Evolutionary conservation across 345 rosid genomes (phyloP).

Genomic region (Eucalyptus tenuipes): DNA sequence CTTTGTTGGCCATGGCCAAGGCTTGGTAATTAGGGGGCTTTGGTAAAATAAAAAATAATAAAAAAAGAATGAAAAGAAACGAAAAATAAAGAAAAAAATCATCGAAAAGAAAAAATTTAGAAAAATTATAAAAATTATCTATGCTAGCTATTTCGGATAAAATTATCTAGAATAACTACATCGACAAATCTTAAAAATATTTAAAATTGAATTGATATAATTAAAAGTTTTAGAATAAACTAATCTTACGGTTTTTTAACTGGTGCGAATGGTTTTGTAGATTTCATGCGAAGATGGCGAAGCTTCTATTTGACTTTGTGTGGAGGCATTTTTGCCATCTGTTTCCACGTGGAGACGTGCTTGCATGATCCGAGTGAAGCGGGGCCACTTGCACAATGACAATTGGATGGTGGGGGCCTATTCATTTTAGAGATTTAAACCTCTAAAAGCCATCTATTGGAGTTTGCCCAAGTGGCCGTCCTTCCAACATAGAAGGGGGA

Average conservation of each 20-base stretch:
- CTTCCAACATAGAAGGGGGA: too few relatives aligned
- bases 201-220: too few relatives aligned
- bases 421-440: neutral
- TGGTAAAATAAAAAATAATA: fast-evolving
- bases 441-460: neutral
- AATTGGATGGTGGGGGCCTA: neutral
- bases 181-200: too few relatives aligned
- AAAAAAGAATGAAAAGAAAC: too few relatives aligned
- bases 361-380: neutral
- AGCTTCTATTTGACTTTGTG: neutral
- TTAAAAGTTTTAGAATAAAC: too few relatives aligned
- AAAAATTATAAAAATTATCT: too few relatives aligned
- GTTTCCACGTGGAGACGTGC: neutral
- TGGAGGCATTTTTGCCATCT: neutral
- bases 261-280: neutral
- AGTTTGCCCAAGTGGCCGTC: too few relatives aligned
- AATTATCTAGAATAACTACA: too few relatives aligned
- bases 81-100: too few relatives aligned
- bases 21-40: fast-evolving
- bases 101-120: fast-evolving
- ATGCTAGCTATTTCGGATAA: fast-evolving
- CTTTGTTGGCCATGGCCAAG: neutral
- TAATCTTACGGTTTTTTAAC: fast-evolving
- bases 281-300: neutral
- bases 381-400: neutral